Evolutionary conservation across 2,329 filamentous ascomycete genomes (phyloP).

Genomic region (Alternaria rosae): DNA sequence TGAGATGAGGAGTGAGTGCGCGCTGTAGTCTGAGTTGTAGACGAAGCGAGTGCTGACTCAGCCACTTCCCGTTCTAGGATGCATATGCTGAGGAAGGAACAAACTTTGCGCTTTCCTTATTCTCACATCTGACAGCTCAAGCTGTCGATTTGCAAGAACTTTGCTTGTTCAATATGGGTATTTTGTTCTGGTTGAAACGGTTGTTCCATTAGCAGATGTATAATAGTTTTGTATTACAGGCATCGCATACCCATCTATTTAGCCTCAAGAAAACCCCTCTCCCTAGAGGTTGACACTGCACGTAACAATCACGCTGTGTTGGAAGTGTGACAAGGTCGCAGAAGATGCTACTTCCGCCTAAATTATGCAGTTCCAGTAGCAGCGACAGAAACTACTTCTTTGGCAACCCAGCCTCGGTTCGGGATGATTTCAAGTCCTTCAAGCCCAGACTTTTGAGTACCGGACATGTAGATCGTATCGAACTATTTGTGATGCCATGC

Average conservation of each 20-base stretch:
- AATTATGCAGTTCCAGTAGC: background rate
- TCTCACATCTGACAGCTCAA: background rate
- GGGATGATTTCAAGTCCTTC: background rate
- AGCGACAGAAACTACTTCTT: background rate
- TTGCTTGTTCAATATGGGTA: too few relatives aligned
- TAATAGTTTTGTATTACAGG: background rate
- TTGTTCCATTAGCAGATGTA: background rate
- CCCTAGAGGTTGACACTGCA: background rate
- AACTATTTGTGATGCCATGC: background rate
- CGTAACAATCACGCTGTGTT: background rate
- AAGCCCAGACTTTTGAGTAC: background rate
- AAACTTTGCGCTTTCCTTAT: background rate
- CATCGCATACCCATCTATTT: background rate
- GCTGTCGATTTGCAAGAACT: background rate
- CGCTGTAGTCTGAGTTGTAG: background rate
- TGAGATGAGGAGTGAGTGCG: background rate
- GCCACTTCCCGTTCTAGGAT: background rate
- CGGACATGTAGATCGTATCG: background rate
- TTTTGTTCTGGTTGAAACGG: background rate
- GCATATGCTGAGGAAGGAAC: background rate
- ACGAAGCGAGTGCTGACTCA: constrained; percentile 3
- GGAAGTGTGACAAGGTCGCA: background rate
- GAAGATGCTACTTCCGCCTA: background rate
- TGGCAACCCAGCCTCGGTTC: background rate
- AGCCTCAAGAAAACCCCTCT: background rate